Conservation (phyloP, 2,329 filamentous ascomycete genomes). For the Aspergillus quadrilineatus region DNA sequence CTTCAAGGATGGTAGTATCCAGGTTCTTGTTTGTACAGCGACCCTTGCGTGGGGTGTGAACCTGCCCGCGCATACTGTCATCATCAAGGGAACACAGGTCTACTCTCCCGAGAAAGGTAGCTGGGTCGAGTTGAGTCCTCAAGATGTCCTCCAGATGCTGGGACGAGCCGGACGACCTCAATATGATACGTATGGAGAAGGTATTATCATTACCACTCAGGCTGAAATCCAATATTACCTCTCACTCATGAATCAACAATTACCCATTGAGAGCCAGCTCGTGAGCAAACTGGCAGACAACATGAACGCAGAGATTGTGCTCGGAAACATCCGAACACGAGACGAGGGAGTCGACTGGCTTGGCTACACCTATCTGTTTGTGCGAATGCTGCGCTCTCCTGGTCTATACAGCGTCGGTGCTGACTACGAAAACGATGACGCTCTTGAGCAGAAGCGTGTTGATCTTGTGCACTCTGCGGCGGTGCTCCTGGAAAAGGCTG, state of each 20-base stretch:
- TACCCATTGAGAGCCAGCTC: constrained; percentile 96
- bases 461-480: constrained; percentile 95
- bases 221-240: constrained; percentile 96
- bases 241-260: constrained; percentile 91
- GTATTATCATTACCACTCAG: constrained; percentile 97
- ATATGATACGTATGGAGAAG: constrained; percentile 96
- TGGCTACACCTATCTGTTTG: constrained; percentile 95
- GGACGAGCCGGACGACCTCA: constrained; percentile 95
- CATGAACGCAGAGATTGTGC: constrained; percentile 90
- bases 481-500: constrained; percentile 78
- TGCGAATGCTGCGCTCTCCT: constrained; percentile 94
- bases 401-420: constrained; percentile 93
- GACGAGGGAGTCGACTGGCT: constrained; percentile 99
- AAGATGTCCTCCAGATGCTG: constrained; percentile 98
- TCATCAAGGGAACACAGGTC: constrained; percentile 97
- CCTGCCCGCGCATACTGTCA: constrained; percentile 92
- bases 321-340: constrained; percentile 85
- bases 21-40: constrained; percentile 94
- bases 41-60: constrained; percentile 99
- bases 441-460: constrained; percentile 94
- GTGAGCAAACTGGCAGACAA: constrained; percentile 92
- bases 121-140: constrained; percentile 96
- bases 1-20: constrained; percentile 85
- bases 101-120: constrained; percentile 98
- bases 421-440: constrained; percentile 90